Base-by-base conservation (phyloP, 2,329 filamentous ascomycete genomes). In the Paramyrothecium sp. region DNA sequence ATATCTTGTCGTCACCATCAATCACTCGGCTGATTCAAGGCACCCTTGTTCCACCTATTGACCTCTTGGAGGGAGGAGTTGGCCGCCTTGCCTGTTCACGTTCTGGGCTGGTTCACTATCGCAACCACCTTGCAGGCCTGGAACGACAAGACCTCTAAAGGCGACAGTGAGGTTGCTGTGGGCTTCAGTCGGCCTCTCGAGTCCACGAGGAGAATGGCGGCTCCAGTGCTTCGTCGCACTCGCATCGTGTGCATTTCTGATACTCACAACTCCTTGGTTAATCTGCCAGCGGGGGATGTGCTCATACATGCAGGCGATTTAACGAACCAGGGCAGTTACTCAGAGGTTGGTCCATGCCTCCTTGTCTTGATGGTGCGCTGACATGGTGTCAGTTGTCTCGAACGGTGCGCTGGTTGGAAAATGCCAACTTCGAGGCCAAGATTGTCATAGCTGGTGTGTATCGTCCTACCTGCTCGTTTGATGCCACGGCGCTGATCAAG, bases 281-380 rank as follows among this genome's bases (percentile, higher is more conserved):
- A 84, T 64, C 79, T 92, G 1, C 89, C 90, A 0, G 80, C 80
- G 21, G 90, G 89, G 46, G 89, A 93, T 68, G 83, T 93, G 10
- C 78, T 93, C 34, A 86, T 92, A 53, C 89, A 92, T 67, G 89
- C 89, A 1, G 89, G 90, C 7, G 90, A 93, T 68, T 72, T 93
- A 62, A 91, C 89, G 3, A 92, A 91, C 68, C 85, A 89, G 67
- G 90, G 90, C 17, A 87, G 76, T 61, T 76, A 77, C 61, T 76
- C 75, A 7, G 84, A 87, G 73, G 80, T 81, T 38, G 53, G 59
- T 46, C 17, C 8, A 48, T 22, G 47, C 13, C 16, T 16, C 7
- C 16, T 21, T 19, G 7, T 22, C 22, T 13, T 5, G 17, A n/a
- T 46, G 41, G 47, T 10, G 7, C 20, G 13, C 20, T 51, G 49